Evolutionary conservation across 108 stramenopile genomes (phyloP).

Genomic region (Cyclotella choctawhatcheeana): DNA sequence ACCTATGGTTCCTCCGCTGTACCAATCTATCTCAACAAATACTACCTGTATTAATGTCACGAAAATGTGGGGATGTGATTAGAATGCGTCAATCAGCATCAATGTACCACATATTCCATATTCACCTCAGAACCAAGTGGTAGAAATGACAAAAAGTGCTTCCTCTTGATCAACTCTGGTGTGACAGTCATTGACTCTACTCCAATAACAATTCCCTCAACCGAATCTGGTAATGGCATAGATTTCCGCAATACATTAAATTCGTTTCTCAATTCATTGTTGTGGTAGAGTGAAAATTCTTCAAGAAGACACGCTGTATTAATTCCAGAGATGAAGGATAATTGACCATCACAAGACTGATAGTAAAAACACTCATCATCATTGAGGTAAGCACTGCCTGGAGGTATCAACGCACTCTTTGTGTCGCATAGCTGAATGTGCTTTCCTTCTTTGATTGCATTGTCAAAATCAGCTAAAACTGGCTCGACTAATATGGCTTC

Average conservation of each 20-base stretch:
- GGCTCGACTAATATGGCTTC: neutral
- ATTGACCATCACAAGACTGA: conserved; percentile 81
- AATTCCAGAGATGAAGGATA: conserved; percentile 74
- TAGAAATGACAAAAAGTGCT: conserved; percentile 77
- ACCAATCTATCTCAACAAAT: conserved; percentile 75
- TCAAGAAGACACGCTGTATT: conserved; percentile 70
- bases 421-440: neutral
- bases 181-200: conserved; percentile 65
- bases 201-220: conserved; percentile 68
- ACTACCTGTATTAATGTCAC: neutral
- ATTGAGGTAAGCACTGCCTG: conserved; percentile 30
- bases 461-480: neutral
- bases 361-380: conserved; percentile 57
- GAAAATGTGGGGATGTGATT: neutral
- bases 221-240: conserved; percentile 68
- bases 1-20: conserved; percentile 28
- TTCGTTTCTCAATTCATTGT: neutral
- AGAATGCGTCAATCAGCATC: too few relatives aligned
- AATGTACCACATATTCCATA: too few relatives aligned
- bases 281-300: conserved; percentile 59
- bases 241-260: conserved; percentile 6
- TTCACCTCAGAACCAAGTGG: conserved; percentile 67
- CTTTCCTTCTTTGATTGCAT: neutral
- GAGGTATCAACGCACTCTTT: conserved; percentile 15
- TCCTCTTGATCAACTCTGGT: conserved; percentile 61